A percentile compares a stretch with the other conserved stretches of the same genome.
Evolutionary conservation across 2,329 filamentous ascomycete species (phyloP).

Genomic region (Stylonectria norvegica): DNA sequence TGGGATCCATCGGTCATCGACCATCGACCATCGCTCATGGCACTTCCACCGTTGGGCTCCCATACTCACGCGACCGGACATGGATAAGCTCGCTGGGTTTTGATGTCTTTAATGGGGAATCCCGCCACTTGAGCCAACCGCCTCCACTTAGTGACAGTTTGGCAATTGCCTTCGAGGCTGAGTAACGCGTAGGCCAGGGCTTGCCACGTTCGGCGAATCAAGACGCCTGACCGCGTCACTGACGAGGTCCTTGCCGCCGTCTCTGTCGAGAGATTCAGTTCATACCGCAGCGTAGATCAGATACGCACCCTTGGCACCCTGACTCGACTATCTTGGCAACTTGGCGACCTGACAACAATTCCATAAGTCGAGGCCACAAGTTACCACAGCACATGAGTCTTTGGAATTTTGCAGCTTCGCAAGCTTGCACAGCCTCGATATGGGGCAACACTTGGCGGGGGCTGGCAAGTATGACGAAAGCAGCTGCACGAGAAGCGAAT

Average conservation of each 20-base stretch:
- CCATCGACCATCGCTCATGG: background rate
- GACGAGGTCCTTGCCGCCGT: too few relatives aligned
- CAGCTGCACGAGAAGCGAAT: background rate
- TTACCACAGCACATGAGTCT: background rate
- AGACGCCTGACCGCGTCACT: background rate
- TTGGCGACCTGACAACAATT: too few relatives aligned
- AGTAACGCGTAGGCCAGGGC: background rate
- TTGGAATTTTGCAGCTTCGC: too few relatives aligned
- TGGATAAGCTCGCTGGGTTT: too few relatives aligned
- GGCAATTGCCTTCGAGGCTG: background rate
- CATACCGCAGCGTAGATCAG: too few relatives aligned
- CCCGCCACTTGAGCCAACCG: background rate
- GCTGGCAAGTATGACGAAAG: slow-evolving; percentile 1
- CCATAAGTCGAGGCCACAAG: too few relatives aligned
- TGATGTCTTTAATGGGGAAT: too few relatives aligned
- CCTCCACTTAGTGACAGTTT: background rate
- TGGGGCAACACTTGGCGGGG: background rate
- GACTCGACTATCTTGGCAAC: too few relatives aligned
- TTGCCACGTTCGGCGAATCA: background rate
- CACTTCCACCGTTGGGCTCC: too few relatives aligned
- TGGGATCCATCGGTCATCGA: background rate
- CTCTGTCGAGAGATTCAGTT: too few relatives aligned
- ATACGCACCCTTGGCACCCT: too few relatives aligned
- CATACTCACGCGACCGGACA: too few relatives aligned
- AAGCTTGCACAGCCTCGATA: slow-evolving; percentile 1